phyloP scores from a whole-genome alignment of 2,329 filamentous ascomycete species.

The Diplodia sapinea region DNA sequence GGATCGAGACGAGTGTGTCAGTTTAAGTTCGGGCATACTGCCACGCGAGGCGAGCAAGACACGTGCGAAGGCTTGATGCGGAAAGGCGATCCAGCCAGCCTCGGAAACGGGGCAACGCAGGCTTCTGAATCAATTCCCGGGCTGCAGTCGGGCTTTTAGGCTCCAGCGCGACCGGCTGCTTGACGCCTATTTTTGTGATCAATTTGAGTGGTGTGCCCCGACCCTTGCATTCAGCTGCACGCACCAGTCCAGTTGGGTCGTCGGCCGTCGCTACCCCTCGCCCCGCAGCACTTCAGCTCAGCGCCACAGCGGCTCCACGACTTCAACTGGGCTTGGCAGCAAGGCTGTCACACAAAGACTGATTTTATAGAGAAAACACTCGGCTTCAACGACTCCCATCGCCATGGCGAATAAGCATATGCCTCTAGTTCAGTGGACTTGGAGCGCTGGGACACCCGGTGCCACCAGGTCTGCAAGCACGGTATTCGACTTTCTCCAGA shows the following conservation, averaged over 20 bases:
- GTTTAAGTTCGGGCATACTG: too few species aligned
- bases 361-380: neutral
- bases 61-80: neutral
- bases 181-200: neutral
- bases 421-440: neutral
- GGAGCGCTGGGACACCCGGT: neutral
- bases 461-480: neutral
- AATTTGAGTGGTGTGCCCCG: neutral
- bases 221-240: slow-evolving; percentile 18
- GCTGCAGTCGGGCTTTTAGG: neutral
- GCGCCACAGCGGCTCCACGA: slow-evolving; percentile 8
- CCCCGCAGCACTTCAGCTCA: slow-evolving; percentile 11
- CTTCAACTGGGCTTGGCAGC: neutral
- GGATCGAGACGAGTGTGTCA: neutral
- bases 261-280: neutral
- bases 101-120: neutral
- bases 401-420: neutral
- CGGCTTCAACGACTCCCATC: neutral
- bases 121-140: slow-evolving; percentile 2
- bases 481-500: neutral
- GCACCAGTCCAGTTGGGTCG: slow-evolving; percentile 7
- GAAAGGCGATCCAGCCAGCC: neutral
- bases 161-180: neutral
- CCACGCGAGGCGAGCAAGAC: neutral
- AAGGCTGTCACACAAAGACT: neutral